Evolutionary conservation across 2,329 filamentous ascomycete species (phyloP), one percentile per base, ranked within the genome.

Genomic region (Alternaria sp.): DNA sequence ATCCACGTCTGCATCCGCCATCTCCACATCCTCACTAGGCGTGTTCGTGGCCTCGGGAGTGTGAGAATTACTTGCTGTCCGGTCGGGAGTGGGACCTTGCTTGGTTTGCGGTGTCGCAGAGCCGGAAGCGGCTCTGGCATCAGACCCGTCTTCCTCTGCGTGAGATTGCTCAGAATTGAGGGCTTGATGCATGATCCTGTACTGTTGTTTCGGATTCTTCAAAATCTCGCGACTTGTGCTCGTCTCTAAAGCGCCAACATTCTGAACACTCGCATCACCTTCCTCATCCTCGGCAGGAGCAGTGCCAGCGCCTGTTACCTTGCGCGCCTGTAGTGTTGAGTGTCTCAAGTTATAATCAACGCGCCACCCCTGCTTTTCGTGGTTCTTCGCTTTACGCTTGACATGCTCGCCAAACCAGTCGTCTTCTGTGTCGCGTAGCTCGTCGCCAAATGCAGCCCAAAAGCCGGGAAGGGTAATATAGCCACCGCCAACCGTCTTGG

Each of bases 391-490:
- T 34, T 68, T 71, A 40, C 69, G 65, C 51, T 69, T 71, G 41
- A 75, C 69, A 50, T 74, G 65, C 29, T 71, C 58, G n/a, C 69
- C 69, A 54, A 75, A 72, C 66, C 67, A 69, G 44, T 77, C 74
- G 7, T 68, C 63, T 10, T 71, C 67, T 13, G 62, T 59, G 26
- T 67, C 72, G 13, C 66, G 64, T 24, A 75, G 44, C 29, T 58
- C 53, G 17, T 77, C 73, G 8, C 74, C 74, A 45, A 77, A 77
- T 0, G 58, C 67, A n/a, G 71, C 73, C 73, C 73, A 77, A 42
- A 71, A 70, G 14, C 60, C 59, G 13, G 63, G 58, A 26, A 60
- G 45, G n/a, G 66, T 65, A 21, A 66, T 49, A 39, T 71, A 73
- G 8, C 70, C 68, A 21, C 60, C 67, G 13, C 62, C 60, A 21